Evolutionary conservation across 768 basidiomycete species (phyloP), one percentile per base, ranked within the genome.

Genomic region (Hysterangium stoloniferum): DNA sequence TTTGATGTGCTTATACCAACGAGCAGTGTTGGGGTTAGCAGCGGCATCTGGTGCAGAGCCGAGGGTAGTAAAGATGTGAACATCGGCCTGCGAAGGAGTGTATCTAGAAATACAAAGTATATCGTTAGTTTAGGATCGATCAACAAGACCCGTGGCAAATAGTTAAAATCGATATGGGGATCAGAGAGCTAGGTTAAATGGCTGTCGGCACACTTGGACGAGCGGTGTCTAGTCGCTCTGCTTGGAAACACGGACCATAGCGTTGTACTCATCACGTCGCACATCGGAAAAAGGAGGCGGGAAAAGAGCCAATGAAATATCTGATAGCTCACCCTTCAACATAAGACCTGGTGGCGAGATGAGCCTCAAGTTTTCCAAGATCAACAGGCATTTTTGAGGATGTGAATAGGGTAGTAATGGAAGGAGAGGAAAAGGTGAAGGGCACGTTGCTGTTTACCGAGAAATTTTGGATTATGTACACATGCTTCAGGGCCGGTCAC

Each of bases 201-300:
- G 60, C 62, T 85, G 60, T 89, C 86, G 72, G 83, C 86, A 88
- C 71, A 66, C 66, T 56, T 77, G 72, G 68, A 69, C 68, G 77
- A 80, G 84, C 83, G 86, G 78, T 86, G 84, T 90, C 88, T 92
- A 65, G 61, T 84, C 73, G 81, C 86, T 81, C 84, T 79, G 80
- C 85, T 90, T 82, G 79, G 88, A 86, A 90, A 90, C 87, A 89
- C 88, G 88, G 87, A 91, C 88, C 89, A 89, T 86, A 86, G 85
- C 85, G 65, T 71, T 59, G 57, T 64, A 67, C 67, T 87, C 86
- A 86, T 89, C 83, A 76, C 59, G 42, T 49, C 33, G 45, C 20
- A 38, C 25, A 61, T 55, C 53, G 53, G 49, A 53, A 55, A 45
- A 54, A 54, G 52, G 52, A 55, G 57, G 4, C 42, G 3, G 22